Conservation (phyloP, 805 yeast species). For the Spathaspora girioi region DNA sequence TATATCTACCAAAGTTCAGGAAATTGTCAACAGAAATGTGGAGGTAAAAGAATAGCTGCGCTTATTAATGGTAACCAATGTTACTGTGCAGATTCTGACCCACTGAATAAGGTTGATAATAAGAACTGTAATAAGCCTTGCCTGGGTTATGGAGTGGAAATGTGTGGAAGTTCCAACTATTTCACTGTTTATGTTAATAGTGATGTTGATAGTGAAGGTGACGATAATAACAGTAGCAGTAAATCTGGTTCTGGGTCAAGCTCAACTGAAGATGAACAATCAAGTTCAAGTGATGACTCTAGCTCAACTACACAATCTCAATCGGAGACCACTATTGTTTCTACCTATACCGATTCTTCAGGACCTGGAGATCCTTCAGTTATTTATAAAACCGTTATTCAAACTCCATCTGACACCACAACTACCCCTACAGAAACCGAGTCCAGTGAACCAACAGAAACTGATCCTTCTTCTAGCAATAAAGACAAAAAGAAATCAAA, state of each 20-base stretch:
- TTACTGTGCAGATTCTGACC: conserved; percentile 34
- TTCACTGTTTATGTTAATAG: conserved; percentile 26
- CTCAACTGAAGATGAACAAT: background rate
- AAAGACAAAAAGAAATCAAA: background rate
- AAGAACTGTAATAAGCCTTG: conserved; percentile 29
- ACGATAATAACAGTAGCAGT: conserved; percentile 5
- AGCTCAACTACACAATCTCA: conserved; percentile 4
- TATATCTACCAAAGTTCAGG: conserved; percentile 58
- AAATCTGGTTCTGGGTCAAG: background rate
- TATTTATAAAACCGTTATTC: conserved; percentile 7
- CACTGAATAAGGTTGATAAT: conserved; percentile 24
- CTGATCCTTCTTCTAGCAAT: conserved; percentile 6
- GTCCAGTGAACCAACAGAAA: conserved; percentile 8
- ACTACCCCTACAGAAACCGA: conserved; percentile 9
- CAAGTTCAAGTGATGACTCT: conserved; percentile 7
- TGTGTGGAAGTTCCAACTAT: conserved; percentile 37
- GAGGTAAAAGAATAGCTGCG: conserved; percentile 35
- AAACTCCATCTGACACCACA: conserved; percentile 8
- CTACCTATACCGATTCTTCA: conserved; percentile 13
- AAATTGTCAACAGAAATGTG: conserved; percentile 53
- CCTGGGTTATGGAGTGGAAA: conserved; percentile 33
- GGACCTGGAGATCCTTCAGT: conserved; percentile 7
- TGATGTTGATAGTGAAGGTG: conserved; percentile 15
- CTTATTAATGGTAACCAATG: conserved; percentile 33
- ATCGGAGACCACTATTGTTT: conserved; percentile 15